Conservation (phyloP, 2,329 filamentous ascomycete genomes). For the Cladosporium sp. region DNA sequence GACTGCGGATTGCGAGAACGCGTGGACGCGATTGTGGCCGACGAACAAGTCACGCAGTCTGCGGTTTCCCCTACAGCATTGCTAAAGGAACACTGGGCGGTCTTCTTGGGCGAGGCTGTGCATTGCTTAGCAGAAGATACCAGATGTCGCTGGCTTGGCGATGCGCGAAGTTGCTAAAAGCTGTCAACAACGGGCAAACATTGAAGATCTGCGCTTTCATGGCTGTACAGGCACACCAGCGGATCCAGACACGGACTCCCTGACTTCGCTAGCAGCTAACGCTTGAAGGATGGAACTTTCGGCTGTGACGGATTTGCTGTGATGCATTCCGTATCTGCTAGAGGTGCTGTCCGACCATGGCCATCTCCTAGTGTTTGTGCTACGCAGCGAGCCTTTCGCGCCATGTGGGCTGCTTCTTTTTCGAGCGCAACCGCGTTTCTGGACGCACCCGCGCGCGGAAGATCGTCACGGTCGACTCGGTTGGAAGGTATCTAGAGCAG, state of each 20-base stretch:
- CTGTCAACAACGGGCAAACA: background rate
- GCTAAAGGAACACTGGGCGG: too few relatives aligned
- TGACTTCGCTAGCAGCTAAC: background rate
- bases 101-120: too few relatives aligned
- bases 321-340: background rate
- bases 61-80: too few relatives aligned
- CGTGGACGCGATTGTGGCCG: background rate
- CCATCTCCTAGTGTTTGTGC: constrained; percentile 5
- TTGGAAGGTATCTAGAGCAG: background rate
- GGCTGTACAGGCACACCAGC: background rate
- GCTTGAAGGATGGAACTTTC: background rate
- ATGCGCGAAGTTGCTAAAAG: background rate
- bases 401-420: constrained; percentile 10
- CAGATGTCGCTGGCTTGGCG: background rate
- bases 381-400: background rate
- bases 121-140: background rate
- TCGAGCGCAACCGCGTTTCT: background rate
- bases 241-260: background rate
- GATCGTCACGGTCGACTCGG: constrained; percentile 7
- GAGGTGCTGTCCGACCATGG: background rate
- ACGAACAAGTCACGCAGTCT: too few relatives aligned
- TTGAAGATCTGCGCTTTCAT: background rate
- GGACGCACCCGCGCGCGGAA: background rate
- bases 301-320: background rate
- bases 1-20: background rate